Evolutionary conservation across 2,329 filamentous ascomycete genomes (phyloP), one percentile per base, ranked within the genome.

Genomic region (Ambrosiella cleistominuta): DNA sequence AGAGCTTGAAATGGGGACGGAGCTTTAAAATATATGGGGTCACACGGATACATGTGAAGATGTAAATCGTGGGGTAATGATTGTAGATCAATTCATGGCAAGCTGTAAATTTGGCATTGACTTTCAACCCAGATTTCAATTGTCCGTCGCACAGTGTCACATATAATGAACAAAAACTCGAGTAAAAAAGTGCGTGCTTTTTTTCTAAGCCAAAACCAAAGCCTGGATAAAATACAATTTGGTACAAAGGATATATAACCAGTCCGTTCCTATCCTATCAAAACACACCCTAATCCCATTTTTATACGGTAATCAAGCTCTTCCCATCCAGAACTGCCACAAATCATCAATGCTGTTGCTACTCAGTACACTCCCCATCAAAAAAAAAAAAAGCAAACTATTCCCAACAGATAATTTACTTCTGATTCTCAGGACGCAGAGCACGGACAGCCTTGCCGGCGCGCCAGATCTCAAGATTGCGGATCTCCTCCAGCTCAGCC

Each of bases 401-500:
- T 51, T 36, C 27, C 5, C 27, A 15, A 35, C 7, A 57, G 17
- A 40, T 8, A 19, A 56, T 58, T 76, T 83, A 87, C 74, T 86
- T 84, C 74, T 86, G 81, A 80, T 91, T 91, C 79, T 93, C 86
- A 65, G 86, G 87, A 70, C 87, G 86, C 70, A 93, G 85, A 69
- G 81, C 77, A 66, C 91, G 86, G 68, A 98, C 93, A 67, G 93
- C 88, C 84, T 96, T 97, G 73, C 93, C 93, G 64, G 93, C 93
- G 70, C 87, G 83, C 93, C 93, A 98, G 82, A 98, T 98, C 82
- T 98, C 93, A 69, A 98, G 78, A 70, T 89, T 81, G 69, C 91
- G 86, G 77, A 98, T 97, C 79, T 97, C 93, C 77, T 95, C 79
- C 83, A 98, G 87, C 86, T 98, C 93, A 70, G 88, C 82, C 82